Evolutionary conservation across 495 filamentous ascomycete genomes (phyloP).

Genomic region (Annulohypoxylon moriforme): DNA sequence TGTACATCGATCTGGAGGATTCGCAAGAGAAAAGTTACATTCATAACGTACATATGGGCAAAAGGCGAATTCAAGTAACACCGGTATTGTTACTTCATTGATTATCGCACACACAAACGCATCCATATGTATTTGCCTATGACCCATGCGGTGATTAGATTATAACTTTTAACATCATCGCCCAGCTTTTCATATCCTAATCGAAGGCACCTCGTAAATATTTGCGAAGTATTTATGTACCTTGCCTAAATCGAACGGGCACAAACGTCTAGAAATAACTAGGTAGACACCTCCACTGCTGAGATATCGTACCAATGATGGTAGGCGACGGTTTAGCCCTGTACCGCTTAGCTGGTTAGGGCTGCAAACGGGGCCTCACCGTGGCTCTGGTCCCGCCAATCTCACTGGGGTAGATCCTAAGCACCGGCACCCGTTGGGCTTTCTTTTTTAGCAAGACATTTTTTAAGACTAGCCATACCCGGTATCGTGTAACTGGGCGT

Average conservation of each 20-base stretch:
- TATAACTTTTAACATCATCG: not conserved
- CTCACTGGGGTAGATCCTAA: slow-evolving; percentile 7
- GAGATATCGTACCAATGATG: slow-evolving; percentile 32
- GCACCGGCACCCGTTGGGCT: slow-evolving; percentile 11
- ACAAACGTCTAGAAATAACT: too few relatives aligned
- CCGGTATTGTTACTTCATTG: not conserved
- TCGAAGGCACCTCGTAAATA: not conserved
- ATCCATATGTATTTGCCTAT: not conserved
- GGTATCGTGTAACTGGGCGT: not conserved
- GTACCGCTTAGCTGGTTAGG: slow-evolving; percentile 27
- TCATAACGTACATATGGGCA: slow-evolving; percentile 7
- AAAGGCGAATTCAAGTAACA: not conserved
- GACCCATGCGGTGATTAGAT: not conserved
- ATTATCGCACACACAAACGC: not conserved
- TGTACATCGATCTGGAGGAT: not conserved
- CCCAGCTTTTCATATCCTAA: not conserved
- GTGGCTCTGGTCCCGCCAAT: slow-evolving; percentile 33
- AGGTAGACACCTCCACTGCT: slow-evolving; percentile 11
- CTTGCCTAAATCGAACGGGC: not conserved
- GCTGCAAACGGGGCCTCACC: slow-evolving; percentile 22
- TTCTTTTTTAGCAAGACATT: slow-evolving; percentile 6
- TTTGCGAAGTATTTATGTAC: not conserved
- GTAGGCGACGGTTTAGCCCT: slow-evolving; percentile 30
- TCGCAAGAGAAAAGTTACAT: slow-evolving; percentile 3
- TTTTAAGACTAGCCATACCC: not conserved